Conservation (phyloP, 148 eudicot species). For the Fagopyrum esculentum region DNA sequence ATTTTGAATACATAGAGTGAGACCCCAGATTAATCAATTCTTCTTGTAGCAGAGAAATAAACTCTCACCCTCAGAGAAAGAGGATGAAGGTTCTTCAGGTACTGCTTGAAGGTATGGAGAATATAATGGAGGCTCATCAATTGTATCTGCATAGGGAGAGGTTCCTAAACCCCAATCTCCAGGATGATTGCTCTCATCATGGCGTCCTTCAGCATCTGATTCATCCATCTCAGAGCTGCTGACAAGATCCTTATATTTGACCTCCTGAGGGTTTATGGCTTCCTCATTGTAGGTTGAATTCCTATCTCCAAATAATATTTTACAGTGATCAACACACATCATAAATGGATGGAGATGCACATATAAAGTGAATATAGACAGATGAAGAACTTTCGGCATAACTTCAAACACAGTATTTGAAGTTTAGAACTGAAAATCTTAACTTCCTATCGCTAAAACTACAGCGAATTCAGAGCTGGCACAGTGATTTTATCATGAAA, state of each 20-base stretch:
- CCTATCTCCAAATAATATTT: conserved; percentile 25
- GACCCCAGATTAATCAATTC: conserved; percentile 11
- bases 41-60: conserved; percentile 6
- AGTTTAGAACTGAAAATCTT: neutral
- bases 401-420: neutral
- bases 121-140: conserved; percentile 53
- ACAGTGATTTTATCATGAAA: neutral
- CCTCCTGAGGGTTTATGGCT: conserved; percentile 36
- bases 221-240: conserved; percentile 48
- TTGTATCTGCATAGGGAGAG: conserved; percentile 39
- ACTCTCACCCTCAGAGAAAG: conserved; percentile 74
- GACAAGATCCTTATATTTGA: conserved; percentile 67
- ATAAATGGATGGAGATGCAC: conserved; percentile 5
- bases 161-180: conserved; percentile 51
- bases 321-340: neutral
- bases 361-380: neutral
- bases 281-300: conserved; percentile 32
- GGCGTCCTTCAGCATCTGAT: conserved; percentile 41
- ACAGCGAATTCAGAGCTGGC: neutral
- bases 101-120: conserved; percentile 70
- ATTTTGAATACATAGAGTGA: conserved; percentile 16
- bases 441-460: conserved; percentile 1
- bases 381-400: neutral
- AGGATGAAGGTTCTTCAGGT: conserved; percentile 84
- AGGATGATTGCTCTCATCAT: conserved; percentile 43